A percentile compares a stretch with the other conserved stretches of the same genome.
Conservation (phyloP, 1,284 basidiomycete species). For the Microbotryum violaceum region DNA sequence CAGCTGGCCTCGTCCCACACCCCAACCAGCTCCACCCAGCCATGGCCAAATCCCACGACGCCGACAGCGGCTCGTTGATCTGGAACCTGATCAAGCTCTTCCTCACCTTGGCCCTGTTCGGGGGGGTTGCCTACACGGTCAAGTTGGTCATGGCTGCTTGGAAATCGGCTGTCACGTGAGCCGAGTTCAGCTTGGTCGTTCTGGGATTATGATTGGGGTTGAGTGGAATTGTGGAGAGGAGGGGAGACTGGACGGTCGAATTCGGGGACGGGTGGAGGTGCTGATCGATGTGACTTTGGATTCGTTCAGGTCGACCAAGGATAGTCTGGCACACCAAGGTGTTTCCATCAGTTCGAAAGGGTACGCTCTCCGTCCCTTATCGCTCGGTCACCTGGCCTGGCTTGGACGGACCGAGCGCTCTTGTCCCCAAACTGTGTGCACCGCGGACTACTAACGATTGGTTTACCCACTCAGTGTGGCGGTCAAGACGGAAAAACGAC, state of each 20-base stretch:
- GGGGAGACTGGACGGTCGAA: too few species aligned
- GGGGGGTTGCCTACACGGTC: not conserved
- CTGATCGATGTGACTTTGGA: not conserved
- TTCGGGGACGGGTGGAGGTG: not conserved
- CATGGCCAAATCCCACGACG: conserved; percentile 4
- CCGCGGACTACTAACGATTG: not conserved
- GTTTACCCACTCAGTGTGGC: conserved; percentile 4
- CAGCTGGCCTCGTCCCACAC: not conserved
- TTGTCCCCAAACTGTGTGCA: not conserved
- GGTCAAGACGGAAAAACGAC: conserved; percentile 23
- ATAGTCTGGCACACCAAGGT: conserved; percentile 13
- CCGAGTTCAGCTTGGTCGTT: not conserved
- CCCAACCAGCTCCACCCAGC: not conserved
- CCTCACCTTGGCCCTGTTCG: conserved; percentile 19
- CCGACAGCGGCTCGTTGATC: not conserved
- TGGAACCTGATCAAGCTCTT: conserved; percentile 21
- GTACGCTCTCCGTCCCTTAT: conserved; percentile 1
- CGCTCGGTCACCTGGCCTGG: not conserved
- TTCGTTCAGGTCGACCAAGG: conserved; percentile 9
- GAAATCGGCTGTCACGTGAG: conserved; percentile 14
- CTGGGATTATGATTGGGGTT: too few species aligned
- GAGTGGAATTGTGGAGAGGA: too few species aligned
- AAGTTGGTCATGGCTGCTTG: conserved; percentile 6
- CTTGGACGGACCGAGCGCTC: not conserved
- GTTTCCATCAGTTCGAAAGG: conserved; percentile 16